These are phyloP conservation scores for Shiraia sp. DNA, from an alignment of 2,329 filamentous ascomycete genomes.

Conservation along the genomic window DNA sequence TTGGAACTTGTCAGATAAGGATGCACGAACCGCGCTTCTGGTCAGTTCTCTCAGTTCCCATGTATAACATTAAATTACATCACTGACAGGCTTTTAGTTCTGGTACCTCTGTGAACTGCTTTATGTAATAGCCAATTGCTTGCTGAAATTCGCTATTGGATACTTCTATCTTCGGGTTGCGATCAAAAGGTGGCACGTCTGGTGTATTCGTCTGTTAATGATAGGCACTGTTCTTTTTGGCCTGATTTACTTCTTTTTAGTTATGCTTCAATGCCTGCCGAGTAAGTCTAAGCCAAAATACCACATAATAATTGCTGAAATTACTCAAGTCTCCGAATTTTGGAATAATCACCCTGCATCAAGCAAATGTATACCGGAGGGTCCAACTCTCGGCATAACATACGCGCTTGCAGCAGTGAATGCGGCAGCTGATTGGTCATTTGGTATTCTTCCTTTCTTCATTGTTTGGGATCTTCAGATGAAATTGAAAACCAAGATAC, in stretches of 20 bases:
- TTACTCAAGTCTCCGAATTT: constrained; percentile 48
- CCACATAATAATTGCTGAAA: neutral
- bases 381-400: constrained; percentile 56
- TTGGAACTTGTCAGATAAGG: constrained; percentile 33
- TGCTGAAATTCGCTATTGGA: constrained; percentile 57
- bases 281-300: constrained; percentile 8
- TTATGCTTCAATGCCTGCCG: constrained; percentile 59
- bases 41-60: constrained; percentile 18
- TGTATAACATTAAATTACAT: too few species aligned
- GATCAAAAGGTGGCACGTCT: constrained; percentile 49
- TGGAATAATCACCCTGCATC: constrained; percentile 51
- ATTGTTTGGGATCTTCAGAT: constrained; percentile 62
- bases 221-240: constrained; percentile 51
- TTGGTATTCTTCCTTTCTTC: constrained; percentile 48
- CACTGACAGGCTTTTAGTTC: constrained; percentile 36
- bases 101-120: constrained; percentile 63
- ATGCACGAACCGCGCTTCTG: constrained; percentile 34
- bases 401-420: constrained; percentile 44
- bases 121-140: constrained; percentile 54
- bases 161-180: constrained; percentile 60
- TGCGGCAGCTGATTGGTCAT: constrained; percentile 37
- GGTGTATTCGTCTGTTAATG: constrained; percentile 54
- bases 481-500: constrained; percentile 55
- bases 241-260: constrained; percentile 54
- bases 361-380: constrained; percentile 48